phyloP scores from a whole-genome alignment of 305 asterid species.

The Fraxinus platypoda region DNA sequence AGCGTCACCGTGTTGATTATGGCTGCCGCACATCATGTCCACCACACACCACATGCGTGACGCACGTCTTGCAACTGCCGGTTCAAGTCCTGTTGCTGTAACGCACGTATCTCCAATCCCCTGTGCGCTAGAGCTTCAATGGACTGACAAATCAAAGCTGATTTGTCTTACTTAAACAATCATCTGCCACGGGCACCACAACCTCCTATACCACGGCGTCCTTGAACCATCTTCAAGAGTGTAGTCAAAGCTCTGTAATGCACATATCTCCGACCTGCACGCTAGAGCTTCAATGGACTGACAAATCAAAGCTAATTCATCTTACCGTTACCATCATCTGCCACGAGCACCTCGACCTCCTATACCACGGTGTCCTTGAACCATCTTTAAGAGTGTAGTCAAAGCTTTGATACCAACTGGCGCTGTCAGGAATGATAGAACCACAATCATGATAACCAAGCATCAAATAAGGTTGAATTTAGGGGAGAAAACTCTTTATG shows the following conservation, averaged over 20 bases:
- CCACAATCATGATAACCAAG: not conserved
- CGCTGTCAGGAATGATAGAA: not conserved
- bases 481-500: not conserved
- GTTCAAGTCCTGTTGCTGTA: not conserved
- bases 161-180: not conserved
- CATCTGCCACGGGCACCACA: not conserved
- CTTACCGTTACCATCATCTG: not conserved
- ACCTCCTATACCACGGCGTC: not conserved
- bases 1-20: not conserved
- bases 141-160: not conserved
- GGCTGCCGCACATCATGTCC: not conserved
- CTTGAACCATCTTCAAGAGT: not conserved
- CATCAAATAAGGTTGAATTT: not conserved
- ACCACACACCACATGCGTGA: not conserved
- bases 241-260: not conserved
- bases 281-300: not conserved
- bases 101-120: not conserved
- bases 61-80: not conserved
- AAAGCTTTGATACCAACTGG: not conserved
- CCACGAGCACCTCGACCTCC: not conserved
- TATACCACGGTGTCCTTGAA: not conserved
- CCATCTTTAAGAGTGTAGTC: not conserved
- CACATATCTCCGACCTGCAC: not conserved
- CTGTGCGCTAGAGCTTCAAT: not conserved
- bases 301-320: not conserved